phyloP scores from a whole-genome alignment of 306 rosid genomes.

The Medicago lupulina region DNA sequence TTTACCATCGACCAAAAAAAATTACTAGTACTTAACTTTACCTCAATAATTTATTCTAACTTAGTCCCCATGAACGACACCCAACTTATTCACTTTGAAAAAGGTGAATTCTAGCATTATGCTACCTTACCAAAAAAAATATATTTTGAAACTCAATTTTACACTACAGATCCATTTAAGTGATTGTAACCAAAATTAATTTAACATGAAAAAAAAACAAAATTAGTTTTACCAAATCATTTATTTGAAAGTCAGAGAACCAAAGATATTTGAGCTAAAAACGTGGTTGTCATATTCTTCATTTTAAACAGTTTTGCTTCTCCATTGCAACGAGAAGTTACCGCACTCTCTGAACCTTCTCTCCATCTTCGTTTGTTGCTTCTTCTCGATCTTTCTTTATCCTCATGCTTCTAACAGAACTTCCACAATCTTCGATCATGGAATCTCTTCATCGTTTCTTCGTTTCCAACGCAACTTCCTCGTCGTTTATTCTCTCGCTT shows the following conservation, averaged over 20 bases:
- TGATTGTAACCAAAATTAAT: too few species aligned
- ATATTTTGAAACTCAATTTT: too few species aligned
- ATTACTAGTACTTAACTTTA: too few species aligned
- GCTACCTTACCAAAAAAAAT: too few species aligned
- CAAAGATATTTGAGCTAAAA: not conserved
- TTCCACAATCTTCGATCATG: conserved; percentile 74
- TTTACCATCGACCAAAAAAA: too few species aligned
- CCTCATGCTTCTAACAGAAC: conserved; percentile 60
- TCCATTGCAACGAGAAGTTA: not conserved
- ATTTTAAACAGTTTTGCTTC: not conserved
- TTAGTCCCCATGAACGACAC: too few species aligned
- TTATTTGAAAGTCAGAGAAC: not conserved
- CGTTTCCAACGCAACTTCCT: conserved; percentile 81
- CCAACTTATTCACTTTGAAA: too few species aligned
- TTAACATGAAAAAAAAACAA: too few species aligned
- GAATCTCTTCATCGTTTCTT: conserved; percentile 63
- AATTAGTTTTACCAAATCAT: too few species aligned
- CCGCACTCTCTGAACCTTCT: not conserved
- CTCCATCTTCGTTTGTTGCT: conserved; percentile 62
- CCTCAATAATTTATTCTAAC: too few species aligned
- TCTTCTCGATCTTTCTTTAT: conserved; percentile 64
- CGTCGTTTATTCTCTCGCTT: conserved; percentile 71
- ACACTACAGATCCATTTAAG: too few species aligned
- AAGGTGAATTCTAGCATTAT: too few species aligned
- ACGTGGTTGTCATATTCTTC: not conserved